phyloP scores from a whole-genome alignment of 352 stramenopile species.

The Aphanomyces stellatus region DNA sequence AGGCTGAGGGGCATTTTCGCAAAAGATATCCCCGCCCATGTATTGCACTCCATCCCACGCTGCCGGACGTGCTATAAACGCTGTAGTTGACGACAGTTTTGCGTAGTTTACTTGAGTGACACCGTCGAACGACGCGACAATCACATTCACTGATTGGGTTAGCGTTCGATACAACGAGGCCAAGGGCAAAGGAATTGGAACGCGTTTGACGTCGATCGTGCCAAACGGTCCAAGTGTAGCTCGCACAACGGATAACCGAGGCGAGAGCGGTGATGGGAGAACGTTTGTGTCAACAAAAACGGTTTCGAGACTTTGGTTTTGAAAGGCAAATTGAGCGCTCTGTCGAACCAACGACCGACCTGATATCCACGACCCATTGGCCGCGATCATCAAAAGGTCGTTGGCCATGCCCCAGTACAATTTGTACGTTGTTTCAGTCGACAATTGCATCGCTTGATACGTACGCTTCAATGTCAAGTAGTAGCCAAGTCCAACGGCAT shows the following conservation, averaged over 20 bases:
- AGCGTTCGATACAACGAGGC: no score
- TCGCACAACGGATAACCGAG: not conserved
- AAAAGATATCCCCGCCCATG: not conserved
- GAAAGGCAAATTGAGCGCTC: not conserved
- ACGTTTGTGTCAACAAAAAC: not conserved
- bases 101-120: not conserved
- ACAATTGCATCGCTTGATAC: not conserved
- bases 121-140: no score
- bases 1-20: no score
- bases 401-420: slow-evolving; percentile 9
- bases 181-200: no score
- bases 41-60: not conserved
- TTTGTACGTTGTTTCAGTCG: not conserved
- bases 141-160: no score
- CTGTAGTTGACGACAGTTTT: not conserved
- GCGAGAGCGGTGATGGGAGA: not conserved
- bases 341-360: not conserved
- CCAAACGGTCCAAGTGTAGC: not conserved
- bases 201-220: not conserved
- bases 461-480: not conserved
- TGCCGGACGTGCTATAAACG: not conserved
- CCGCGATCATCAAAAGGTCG: not conserved
- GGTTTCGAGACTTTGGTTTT: not conserved
- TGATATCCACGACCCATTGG: not conserved
- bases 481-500: not conserved